phyloP scores from a whole-genome alignment of 2,329 filamentous ascomycete genomes.

The Stachybotrys chlorohalonatus region DNA sequence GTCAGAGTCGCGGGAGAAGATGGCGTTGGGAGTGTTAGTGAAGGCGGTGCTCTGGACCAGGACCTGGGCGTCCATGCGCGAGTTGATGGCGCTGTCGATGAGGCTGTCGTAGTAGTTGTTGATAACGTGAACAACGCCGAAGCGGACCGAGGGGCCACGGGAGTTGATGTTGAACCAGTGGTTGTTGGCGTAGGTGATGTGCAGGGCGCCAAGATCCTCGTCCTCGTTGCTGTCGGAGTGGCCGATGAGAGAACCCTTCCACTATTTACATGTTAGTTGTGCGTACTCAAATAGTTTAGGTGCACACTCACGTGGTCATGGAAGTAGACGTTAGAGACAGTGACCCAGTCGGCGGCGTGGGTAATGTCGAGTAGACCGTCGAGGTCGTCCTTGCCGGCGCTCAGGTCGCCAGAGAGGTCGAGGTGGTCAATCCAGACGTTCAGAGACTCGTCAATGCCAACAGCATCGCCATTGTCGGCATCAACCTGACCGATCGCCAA shows the following conservation, averaged over 20 bases:
- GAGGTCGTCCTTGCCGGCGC: constrained; percentile 28
- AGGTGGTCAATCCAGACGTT: constrained; percentile 38
- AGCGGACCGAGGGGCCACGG: constrained; percentile 48
- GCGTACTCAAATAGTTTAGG: not conserved
- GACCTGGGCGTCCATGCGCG: constrained; percentile 40
- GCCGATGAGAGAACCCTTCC: constrained; percentile 48
- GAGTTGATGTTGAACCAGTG: constrained; percentile 50
- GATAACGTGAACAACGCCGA: constrained; percentile 46
- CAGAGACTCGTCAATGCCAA: constrained; percentile 34
- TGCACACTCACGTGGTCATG: constrained; percentile 24
- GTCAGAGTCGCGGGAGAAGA: constrained; percentile 27
- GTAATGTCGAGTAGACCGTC: constrained; percentile 33
- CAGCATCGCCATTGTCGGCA: constrained; percentile 36
- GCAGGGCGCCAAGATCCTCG: constrained; percentile 48
- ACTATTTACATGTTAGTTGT: constrained; percentile 2
- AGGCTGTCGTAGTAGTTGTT: constrained; percentile 33
- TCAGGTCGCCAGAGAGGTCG: constrained; percentile 25
- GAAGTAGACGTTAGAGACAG: constrained; percentile 30
- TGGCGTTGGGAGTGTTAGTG: constrained; percentile 22
- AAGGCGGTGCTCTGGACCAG: constrained; percentile 45
- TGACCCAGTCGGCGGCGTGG: constrained; percentile 30
- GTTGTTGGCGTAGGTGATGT: constrained; percentile 52
- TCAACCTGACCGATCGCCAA: constrained; percentile 39
- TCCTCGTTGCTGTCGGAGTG: constrained; percentile 49
- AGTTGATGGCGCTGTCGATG: constrained; percentile 38